phyloP scores from a whole-genome alignment of 768 basidiomycete species.

The Suillus lakei region DNA sequence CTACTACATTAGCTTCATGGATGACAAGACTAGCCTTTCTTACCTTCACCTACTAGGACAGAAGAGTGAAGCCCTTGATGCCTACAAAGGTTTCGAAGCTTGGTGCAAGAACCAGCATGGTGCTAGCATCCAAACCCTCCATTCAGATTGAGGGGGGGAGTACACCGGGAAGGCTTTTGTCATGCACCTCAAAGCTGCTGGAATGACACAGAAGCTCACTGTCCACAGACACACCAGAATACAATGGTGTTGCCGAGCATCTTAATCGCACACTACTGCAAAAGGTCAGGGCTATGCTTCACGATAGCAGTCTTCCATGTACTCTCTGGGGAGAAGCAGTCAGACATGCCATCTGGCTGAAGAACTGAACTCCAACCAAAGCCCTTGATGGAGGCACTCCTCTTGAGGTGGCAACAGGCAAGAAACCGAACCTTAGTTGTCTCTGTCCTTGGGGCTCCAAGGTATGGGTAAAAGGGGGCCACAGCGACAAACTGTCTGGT shows the following conservation, averaged over 20 bases:
- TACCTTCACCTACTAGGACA: slow-evolving; percentile 1
- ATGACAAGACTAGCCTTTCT: slow-evolving; percentile 5
- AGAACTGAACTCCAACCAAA: slow-evolving; percentile 10
- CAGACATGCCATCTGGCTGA: slow-evolving; percentile 19
- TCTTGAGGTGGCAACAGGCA: not conserved
- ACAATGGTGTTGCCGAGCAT: slow-evolving; percentile 42
- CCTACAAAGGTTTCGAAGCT: slow-evolving; percentile 15
- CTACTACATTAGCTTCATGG: slow-evolving; percentile 18
- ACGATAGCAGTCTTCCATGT: slow-evolving; percentile 22
- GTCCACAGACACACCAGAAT: no score
- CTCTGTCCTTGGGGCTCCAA: not conserved
- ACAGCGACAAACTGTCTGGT: slow-evolving; percentile 12
- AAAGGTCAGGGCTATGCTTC: slow-evolving; percentile 29
- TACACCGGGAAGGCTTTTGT: not conserved
- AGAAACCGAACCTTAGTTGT: not conserved
- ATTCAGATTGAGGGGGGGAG: not conserved
- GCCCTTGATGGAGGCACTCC: not conserved
- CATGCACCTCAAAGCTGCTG: not conserved
- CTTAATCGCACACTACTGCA: slow-evolving; percentile 31
- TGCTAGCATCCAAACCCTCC: not conserved
- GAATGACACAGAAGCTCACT: no score
- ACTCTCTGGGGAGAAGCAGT: slow-evolving; percentile 35
- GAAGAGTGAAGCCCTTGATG: slow-evolving; percentile 15
- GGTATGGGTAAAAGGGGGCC: not conserved
- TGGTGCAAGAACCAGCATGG: slow-evolving; percentile 8